Base-by-base conservation (phyloP, 139 green algal genomes). In the Mesotaenium endlicherianum region DNA sequence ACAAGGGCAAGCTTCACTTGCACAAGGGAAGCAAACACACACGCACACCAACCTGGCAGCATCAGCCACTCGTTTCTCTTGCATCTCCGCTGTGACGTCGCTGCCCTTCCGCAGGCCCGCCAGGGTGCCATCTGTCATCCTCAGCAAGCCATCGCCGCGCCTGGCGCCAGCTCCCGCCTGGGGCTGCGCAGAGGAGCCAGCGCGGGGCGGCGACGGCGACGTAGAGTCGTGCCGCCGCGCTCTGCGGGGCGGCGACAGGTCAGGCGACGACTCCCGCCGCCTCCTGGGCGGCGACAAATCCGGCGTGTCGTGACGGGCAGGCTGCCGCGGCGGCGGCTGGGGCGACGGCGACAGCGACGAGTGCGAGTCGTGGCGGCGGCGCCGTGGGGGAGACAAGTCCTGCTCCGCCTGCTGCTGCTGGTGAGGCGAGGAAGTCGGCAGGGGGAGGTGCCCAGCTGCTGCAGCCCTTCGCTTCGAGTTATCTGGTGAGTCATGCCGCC, bases 71-170 rank as follows among this genome's bases (percentile, higher is more conserved):
- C 30, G 3, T 20, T 87, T 87, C 11, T 81, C 30, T 36, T 87
- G 26, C 3, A 85, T 76, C 71, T 87, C 81, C 40, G 34, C 75
- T 11, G 17, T 36, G n/a, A 87, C 26, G 17, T 87, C 81, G 31
- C 43, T 75, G 34, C 72, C 81, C 4, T 42, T 84, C 44, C 81
- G 8, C 8, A 87, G 71, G 20, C 81, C 81, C 17, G 81, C 70
- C 6, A 83, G 41, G 30, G 81, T 76, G 30, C 81, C 81, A 50
- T 87, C 81, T 5, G 36, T 60, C 81, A 87, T 87, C 8, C 26
- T 84, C 36, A 64, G 3, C 3, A 6, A 4, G 17, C 31, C 6
- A 5, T 38, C 20, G 53, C 17, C 11, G 50, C 8, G 31, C 5
- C 17, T 75, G 6, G 43, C 17, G 64, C 11, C 64, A 14, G 14